Percentiles rank a stretch among this genome's conserved stretches.
Evolutionary conservation across 2,329 filamentous ascomycete species (phyloP).

Genomic region (Ilyonectria destructans): DNA sequence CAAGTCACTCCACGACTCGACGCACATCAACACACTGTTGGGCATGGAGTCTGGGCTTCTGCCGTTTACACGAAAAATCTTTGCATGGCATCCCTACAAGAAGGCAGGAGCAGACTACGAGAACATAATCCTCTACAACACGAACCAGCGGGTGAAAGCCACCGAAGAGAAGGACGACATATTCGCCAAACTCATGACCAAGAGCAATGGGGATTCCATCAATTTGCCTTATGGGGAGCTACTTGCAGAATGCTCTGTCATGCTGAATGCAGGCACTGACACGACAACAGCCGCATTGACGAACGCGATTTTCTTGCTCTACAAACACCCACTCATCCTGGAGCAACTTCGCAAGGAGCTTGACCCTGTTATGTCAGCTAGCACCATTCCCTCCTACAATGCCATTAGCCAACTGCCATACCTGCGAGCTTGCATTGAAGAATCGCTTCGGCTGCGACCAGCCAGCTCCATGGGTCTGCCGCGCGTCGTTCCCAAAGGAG

Average conservation of each 20-base stretch:
- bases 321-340: background rate
- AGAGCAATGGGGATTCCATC: background rate
- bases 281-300: background rate
- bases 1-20: conserved; percentile 16
- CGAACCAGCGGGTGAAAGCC: background rate
- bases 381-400: no score
- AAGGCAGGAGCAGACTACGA: conserved; percentile 19
- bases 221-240: background rate
- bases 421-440: conserved; percentile 2
- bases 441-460: background rate
- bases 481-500: background rate
- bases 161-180: background rate
- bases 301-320: background rate
- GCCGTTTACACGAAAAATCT: background rate
- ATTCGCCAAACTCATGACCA: background rate
- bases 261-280: background rate
- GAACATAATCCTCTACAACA: conserved; percentile 25
- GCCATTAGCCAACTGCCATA: no score
- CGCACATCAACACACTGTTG: conserved; percentile 11
- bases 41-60: background rate
- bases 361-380: no score
- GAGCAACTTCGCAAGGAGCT: background rate
- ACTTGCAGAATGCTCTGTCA: background rate
- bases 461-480: background rate
- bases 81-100: conserved; percentile 19